Evolutionary conservation across 2,329 filamentous ascomycete species (phyloP).

Genomic region (Stachybotrys chartarum): DNA sequence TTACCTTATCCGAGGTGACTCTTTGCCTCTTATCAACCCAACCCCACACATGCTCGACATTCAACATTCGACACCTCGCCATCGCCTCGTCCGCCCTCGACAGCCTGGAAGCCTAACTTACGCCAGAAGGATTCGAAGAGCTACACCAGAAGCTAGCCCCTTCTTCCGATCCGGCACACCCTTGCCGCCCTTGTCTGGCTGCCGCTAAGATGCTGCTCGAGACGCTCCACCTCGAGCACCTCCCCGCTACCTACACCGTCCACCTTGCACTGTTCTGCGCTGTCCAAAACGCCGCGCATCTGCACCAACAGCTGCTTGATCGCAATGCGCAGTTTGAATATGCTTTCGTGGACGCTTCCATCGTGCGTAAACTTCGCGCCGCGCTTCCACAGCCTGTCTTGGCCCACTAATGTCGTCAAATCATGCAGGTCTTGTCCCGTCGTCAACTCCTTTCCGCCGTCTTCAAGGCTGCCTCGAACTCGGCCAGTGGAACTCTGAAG

Average conservation of each 20-base stretch:
- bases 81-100: conserved; percentile 38
- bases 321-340: conserved; percentile 86
- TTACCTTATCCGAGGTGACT: no score
- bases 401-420: background rate
- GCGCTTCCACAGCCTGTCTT: background rate
- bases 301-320: conserved; percentile 77
- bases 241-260: conserved; percentile 59
- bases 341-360: conserved; percentile 80
- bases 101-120: conserved; percentile 44
- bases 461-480: conserved; percentile 67
- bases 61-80: no score
- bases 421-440: conserved; percentile 57
- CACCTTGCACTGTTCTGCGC: conserved; percentile 70
- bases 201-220: conserved; percentile 46
- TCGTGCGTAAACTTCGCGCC: conserved; percentile 41
- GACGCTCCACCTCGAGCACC: conserved; percentile 66
- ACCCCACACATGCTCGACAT: no score
- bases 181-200: background rate
- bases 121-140: conserved; percentile 15
- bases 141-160: conserved; percentile 22
- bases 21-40: no score
- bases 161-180: conserved; percentile 21
- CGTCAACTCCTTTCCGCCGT: conserved; percentile 67
- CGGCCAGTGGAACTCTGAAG: conserved; percentile 54
- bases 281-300: conserved; percentile 68